These are phyloP conservation scores for Moringa oleifera DNA, from an alignment of 345 rosid species.

Conservation along the genomic window DNA sequence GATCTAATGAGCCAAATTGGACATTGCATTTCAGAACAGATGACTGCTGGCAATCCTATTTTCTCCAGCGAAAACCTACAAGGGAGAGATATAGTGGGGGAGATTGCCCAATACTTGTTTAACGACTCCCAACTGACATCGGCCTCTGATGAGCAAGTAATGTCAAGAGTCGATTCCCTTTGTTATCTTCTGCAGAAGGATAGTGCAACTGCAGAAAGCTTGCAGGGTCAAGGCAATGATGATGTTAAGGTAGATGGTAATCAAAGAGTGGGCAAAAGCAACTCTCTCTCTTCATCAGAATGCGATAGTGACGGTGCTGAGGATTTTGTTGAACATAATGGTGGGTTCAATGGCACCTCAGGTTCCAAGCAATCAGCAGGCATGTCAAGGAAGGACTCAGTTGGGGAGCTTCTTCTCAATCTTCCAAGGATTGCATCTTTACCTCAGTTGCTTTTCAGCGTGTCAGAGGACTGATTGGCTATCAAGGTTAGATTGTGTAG, in stretches of 20 bases:
- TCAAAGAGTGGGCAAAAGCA: conserved; percentile 2
- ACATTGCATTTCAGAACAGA: conserved; percentile 44
- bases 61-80: conserved; percentile 26
- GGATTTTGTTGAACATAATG: background rate
- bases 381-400: conserved; percentile 55
- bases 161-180: conserved; percentile 59
- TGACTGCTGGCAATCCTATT: conserved; percentile 20
- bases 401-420: conserved; percentile 54
- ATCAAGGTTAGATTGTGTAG: conserved; percentile 15
- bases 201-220: conserved; percentile 19
- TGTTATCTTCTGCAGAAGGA: conserved; percentile 57
- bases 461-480: conserved; percentile 23
- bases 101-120: conserved; percentile 44
- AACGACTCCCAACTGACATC: conserved; percentile 36
- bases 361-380: conserved; percentile 22
- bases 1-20: conserved; percentile 55
- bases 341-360: conserved; percentile 11
- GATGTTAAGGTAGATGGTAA: too few species aligned
- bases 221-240: conserved; percentile 17
- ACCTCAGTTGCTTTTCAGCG: conserved; percentile 41
- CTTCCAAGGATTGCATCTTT: conserved; percentile 67
- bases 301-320: too few species aligned
- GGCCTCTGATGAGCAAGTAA: conserved; percentile 39
- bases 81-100: conserved; percentile 30
- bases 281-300: conserved; percentile 7